Conservation (phyloP, 2,329 filamentous ascomycete species). For the Rhynchosporium secalis region DNA sequence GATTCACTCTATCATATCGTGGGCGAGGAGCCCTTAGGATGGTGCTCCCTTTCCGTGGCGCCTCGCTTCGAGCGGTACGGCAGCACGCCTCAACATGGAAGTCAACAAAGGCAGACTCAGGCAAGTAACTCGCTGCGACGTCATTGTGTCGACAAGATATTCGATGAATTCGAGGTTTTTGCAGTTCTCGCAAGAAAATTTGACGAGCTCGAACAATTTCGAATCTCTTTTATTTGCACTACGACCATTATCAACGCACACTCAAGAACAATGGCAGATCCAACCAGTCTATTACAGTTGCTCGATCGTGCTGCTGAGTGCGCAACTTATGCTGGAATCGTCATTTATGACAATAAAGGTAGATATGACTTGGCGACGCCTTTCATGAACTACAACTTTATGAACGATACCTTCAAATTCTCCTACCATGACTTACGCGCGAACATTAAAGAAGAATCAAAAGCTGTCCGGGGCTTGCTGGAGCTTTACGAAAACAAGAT, state of each 20-base stretch:
- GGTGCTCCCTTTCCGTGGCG: neutral
- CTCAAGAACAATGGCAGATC: neutral
- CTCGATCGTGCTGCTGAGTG: neutral
- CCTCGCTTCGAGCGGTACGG: neutral
- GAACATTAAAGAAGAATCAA: neutral
- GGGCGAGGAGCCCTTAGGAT: neutral
- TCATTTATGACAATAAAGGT: neutral
- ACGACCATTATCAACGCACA: neutral
- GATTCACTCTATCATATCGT: neutral
- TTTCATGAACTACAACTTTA: neutral
- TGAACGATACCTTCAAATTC: neutral
- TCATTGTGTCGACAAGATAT: neutral
- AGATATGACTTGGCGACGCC: neutral
- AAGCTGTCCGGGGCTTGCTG: neutral
- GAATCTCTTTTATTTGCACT: neutral
- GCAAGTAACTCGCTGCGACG: neutral
- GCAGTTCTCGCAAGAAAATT: neutral
- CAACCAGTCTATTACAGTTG: neutral
- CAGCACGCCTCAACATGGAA: neutral
- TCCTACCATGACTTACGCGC: neutral
- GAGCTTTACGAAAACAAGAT: constrained; percentile 14
- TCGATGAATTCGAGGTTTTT: neutral
- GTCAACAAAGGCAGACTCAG: constrained; percentile 1
- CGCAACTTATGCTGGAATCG: neutral
- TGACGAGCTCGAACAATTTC: neutral